Percentiles rank a stretch among this genome's conserved stretches.
These are phyloP conservation scores for Zalaria obscura DNA, from an alignment of 2,329 filamentous ascomycete species.

Conservation along the genomic window DNA sequence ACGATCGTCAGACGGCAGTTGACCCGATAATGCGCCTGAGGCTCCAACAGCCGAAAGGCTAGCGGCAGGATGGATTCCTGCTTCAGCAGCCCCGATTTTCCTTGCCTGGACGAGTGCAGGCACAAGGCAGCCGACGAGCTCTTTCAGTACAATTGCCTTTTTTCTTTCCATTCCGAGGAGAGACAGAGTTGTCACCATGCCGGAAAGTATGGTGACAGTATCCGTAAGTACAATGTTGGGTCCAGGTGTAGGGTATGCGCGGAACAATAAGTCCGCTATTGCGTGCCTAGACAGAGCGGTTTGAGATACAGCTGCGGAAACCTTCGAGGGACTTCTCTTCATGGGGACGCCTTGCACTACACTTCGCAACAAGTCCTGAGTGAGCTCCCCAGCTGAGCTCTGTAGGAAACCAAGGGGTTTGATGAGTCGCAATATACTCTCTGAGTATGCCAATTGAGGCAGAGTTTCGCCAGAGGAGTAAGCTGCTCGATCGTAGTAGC, in stretches of 20 bases:
- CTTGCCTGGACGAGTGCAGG: slow-evolving; percentile 78
- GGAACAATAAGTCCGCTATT: slow-evolving; percentile 52
- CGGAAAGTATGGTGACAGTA: slow-evolving; percentile 64
- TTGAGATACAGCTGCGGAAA: background rate
- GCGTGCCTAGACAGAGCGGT: slow-evolving; percentile 19
- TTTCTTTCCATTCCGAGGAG: slow-evolving; percentile 70
- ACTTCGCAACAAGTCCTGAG: slow-evolving; percentile 38
- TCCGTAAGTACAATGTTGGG: slow-evolving; percentile 60
- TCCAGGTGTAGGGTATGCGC: slow-evolving; percentile 49
- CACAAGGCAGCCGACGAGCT: slow-evolving; percentile 71
- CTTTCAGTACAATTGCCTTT: slow-evolving; percentile 78
- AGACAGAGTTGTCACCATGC: slow-evolving; percentile 75
- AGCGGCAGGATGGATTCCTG: slow-evolving; percentile 86
- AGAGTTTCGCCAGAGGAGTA: slow-evolving; percentile 51
- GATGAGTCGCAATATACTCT: slow-evolving; percentile 59
- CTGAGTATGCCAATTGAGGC: slow-evolving; percentile 56
- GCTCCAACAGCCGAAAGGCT: slow-evolving; percentile 59
- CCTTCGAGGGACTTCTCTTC: too few relatives aligned
- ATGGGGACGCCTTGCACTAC: slow-evolving; percentile 19
- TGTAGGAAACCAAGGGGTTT: slow-evolving; percentile 57
- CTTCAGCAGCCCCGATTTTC: slow-evolving; percentile 86
- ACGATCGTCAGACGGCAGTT: background rate
- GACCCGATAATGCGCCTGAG: background rate
- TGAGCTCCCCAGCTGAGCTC: slow-evolving; percentile 48
- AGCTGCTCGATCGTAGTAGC: slow-evolving; percentile 55